These are phyloP conservation scores for Hypoxylon sp. DNA, from an alignment of 2,329 filamentous ascomycete species.

Conservation along the genomic window DNA sequence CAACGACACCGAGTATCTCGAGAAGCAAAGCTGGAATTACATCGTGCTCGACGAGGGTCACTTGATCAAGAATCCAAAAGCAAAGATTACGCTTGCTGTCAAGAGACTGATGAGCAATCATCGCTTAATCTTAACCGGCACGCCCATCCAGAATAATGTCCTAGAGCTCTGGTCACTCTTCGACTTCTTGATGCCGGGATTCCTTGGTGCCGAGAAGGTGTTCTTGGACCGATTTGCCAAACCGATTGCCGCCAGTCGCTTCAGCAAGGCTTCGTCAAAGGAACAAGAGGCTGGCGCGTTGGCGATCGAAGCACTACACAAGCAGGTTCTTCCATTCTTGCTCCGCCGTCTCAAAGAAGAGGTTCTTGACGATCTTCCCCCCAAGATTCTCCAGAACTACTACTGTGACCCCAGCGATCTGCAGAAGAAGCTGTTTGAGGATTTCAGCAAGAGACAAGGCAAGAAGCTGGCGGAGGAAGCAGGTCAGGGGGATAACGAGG, in stretches of 20 bases:
- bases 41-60: conserved; percentile 97
- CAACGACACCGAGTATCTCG: conserved; percentile 88
- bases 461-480: conserved; percentile 87
- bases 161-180: conserved; percentile 97
- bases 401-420: conserved; percentile 97
- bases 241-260: conserved; percentile 91
- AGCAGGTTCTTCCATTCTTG: conserved; percentile 96
- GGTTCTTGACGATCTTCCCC: conserved; percentile 92
- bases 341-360: conserved; percentile 97
- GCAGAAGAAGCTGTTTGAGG: conserved; percentile 93
- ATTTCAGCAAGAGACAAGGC: conserved; percentile 93
- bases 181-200: conserved; percentile 98
- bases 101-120: conserved; percentile 92
- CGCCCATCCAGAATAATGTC: conserved; percentile 97
- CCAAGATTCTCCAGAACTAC: conserved; percentile 99
- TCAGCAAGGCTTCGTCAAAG: conserved; percentile 96
- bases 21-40: conserved; percentile 93
- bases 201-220: conserved; percentile 93
- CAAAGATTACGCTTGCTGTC: conserved; percentile 92
- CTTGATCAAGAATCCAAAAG: conserved; percentile 97
- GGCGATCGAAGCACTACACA: conserved; percentile 97
- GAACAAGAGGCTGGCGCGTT: conserved; percentile 97
- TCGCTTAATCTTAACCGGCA: conserved; percentile 93
- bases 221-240: conserved; percentile 95
- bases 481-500: conserved; percentile 84